Conservation (phyloP, 2,329 filamentous ascomycete species). For the Orbilia oligospora region DNA sequence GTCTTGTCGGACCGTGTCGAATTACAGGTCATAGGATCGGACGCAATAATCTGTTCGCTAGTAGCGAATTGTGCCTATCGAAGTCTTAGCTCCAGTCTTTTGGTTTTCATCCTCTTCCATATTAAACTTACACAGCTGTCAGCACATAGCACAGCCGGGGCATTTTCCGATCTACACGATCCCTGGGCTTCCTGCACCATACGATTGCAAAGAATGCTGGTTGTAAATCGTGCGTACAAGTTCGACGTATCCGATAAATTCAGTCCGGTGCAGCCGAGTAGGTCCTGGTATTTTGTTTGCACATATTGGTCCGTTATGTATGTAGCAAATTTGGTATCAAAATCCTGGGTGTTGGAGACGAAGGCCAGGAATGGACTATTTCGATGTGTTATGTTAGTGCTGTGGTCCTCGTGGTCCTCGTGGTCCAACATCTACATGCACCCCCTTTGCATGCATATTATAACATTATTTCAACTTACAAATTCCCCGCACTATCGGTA, state of each 20-base stretch:
- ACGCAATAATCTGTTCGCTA: constrained; percentile 87
- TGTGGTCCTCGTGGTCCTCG: not conserved
- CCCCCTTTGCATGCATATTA: constrained; percentile 7
- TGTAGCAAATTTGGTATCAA: constrained; percentile 80
- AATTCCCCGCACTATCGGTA: constrained; percentile 64
- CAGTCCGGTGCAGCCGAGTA: constrained; percentile 84
- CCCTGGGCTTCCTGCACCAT: constrained; percentile 83
- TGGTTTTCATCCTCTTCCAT: not conserved
- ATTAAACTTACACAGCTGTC: constrained; percentile 79
- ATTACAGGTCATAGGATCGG: constrained; percentile 80
- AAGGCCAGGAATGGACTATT: constrained; percentile 84
- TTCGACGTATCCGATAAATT: constrained; percentile 83
- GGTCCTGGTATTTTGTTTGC: constrained; percentile 78
- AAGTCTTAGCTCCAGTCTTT: constrained; percentile 60
- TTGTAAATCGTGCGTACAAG: constrained; percentile 94
- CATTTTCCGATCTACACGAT: constrained; percentile 76
- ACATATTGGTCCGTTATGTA: constrained; percentile 82
- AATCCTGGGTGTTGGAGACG: constrained; percentile 81
- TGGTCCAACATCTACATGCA: constrained; percentile 16
- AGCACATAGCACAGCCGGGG: constrained; percentile 81
- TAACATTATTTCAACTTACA: constrained; percentile 62
- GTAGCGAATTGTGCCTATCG: constrained; percentile 82
- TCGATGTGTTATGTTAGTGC: constrained; percentile 2
- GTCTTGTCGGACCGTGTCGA: constrained; percentile 76
- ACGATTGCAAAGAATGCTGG: constrained; percentile 90